Evolutionary conservation across 2,329 filamentous ascomycete genomes (phyloP), one percentile per base, ranked within the genome.

Genomic region (Claviceps spartinae): DNA sequence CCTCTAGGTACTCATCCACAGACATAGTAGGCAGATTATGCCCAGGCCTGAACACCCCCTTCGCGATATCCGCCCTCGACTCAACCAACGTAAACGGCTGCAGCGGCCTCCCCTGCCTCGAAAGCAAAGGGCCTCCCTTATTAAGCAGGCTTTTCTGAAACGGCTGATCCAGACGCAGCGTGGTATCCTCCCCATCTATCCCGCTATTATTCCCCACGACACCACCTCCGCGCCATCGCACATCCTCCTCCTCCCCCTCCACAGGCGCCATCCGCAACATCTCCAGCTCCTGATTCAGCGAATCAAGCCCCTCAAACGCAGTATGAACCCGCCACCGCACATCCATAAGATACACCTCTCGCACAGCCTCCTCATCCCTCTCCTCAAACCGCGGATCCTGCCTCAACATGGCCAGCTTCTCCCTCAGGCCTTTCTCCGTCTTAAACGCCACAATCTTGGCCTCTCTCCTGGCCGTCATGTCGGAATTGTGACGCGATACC

Each of bases 21-120:
- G 82, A 87, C 93, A 98, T 97, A 3, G 93, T 97, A 1, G 93
- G 93, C 54, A 98, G 71, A 68, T 88, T 96, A 65, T 98, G 93
- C 7, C 93, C 88, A 0, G 88, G 81, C 52, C 87, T 78, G 68
- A 98, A 98, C 0, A 98, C 91, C 2, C 85, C 85, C 54, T 83
- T 76, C 54, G 83, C 79, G 54, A 95, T 68, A 55, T 88, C 83
- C 55, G 88, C 81, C 40, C 93, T 79, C 58, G 77, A 84, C 54
- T 85, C 83, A 4, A 94, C 75, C 22, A 98, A 74, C 1, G 89
- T 96, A 62, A 98, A 97, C 0, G 91, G 91, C 60, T 90, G 82
- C 59, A 97, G 73, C 14, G 93, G 93, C 64, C 88, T 93, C 45
- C 93, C 93, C 53, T 83, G 76, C 55, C 75, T 77, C 56, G 82